Evolutionary conservation across 768 basidiomycete genomes (phyloP).

Genomic region (Serendipita vermifera): DNA sequence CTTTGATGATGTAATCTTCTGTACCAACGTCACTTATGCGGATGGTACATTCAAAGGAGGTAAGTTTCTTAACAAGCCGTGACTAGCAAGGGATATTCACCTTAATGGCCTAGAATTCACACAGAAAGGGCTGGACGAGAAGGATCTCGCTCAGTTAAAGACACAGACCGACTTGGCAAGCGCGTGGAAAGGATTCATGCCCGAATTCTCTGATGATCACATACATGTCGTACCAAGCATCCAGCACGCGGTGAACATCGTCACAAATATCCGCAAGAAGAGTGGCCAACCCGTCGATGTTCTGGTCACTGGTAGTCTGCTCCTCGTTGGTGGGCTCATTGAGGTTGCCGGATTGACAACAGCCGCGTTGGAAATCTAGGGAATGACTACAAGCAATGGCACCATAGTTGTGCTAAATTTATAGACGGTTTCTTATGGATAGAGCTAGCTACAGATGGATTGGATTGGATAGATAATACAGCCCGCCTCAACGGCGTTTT

Average conservation of each 20-base stretch:
- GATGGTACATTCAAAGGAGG: conserved; percentile 87
- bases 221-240: conserved; percentile 79
- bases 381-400: too few species aligned
- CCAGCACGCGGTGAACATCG: conserved; percentile 68
- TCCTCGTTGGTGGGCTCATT: conserved; percentile 86
- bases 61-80: conserved; percentile 25
- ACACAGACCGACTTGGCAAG: conserved; percentile 63
- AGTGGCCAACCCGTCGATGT: conserved; percentile 30
- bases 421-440: too few species aligned
- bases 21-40: conserved; percentile 88
- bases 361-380: conserved; percentile 32
- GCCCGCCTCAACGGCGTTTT: too few species aligned
- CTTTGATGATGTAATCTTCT: conserved; percentile 85
- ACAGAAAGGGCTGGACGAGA: conserved; percentile 46
- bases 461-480: too few species aligned
- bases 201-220: conserved; percentile 43
- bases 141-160: conserved; percentile 51
- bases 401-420: too few species aligned
- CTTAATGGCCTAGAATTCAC: conserved; percentile 52
- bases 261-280: conserved; percentile 30
- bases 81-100: conserved; percentile 12
- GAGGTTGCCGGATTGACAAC: conserved; percentile 79
- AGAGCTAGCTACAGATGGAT: too few species aligned
- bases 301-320: conserved; percentile 86
- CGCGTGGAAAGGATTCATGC: conserved; percentile 56